Evolutionary conservation across 345 rosid genomes (phyloP).

Genomic region (Bruguiera gymnorhiza): DNA sequence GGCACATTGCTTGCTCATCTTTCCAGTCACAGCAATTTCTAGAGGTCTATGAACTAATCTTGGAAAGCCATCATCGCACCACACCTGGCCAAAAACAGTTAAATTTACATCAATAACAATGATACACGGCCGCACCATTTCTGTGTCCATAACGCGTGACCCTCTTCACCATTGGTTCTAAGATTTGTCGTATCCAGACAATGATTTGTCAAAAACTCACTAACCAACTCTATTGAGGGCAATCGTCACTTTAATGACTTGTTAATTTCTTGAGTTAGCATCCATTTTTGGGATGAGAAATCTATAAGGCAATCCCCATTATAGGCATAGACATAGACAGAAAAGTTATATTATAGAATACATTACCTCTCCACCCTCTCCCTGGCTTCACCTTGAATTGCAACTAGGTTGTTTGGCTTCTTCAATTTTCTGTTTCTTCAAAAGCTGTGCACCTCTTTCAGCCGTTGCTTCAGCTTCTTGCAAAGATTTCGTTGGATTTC

Average conservation of each 20-base stretch:
- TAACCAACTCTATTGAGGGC: too few species aligned
- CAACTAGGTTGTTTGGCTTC: conserved; percentile 86
- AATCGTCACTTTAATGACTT: not conserved
- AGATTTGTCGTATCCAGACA: not conserved
- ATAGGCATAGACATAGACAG: not conserved
- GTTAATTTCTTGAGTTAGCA: not conserved
- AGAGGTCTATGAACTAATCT: conserved; percentile 78
- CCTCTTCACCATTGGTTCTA: not conserved
- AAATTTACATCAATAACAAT: not conserved
- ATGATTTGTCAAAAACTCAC: not conserved
- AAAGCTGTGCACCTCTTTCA: conserved; percentile 82
- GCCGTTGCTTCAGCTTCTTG: conserved; percentile 95
- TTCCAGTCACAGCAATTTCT: conserved; percentile 87
- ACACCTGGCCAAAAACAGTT: conserved; percentile 45
- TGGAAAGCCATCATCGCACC: conserved; percentile 87
- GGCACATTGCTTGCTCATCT: conserved; percentile 86
- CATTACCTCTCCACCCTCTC: conserved; percentile 80
- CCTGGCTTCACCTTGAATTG: conserved; percentile 94
- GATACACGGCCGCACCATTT: not conserved
- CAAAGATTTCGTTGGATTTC: conserved; percentile 80
- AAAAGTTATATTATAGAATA: not conserved
- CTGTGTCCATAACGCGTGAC: not conserved
- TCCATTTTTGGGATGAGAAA: not conserved
- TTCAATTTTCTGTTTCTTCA: conserved; percentile 81
- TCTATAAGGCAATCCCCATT: not conserved